These are phyloP conservation scores for Angomonas deanei DNA, from an alignment of 208 protist species.

Conservation along the genomic window DNA sequence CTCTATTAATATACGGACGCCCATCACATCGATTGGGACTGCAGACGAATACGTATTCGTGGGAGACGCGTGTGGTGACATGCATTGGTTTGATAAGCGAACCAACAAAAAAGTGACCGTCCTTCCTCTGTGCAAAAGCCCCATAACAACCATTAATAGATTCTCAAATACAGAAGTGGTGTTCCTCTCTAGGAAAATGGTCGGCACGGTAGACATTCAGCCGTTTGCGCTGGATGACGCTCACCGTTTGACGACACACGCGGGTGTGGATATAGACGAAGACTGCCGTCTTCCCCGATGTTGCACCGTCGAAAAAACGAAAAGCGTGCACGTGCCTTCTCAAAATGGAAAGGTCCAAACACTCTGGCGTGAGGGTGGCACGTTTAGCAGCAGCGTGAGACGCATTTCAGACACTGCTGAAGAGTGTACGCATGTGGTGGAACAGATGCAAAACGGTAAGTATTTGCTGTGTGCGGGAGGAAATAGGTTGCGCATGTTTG, in stretches of 20 bases:
- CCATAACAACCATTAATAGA: conserved; percentile 27
- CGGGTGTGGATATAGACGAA: conserved; percentile 28
- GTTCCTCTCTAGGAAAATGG: conserved; percentile 41
- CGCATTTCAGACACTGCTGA: too few species aligned
- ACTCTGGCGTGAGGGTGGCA: too few species aligned
- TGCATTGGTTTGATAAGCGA: conserved; percentile 65
- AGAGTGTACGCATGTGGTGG: too few species aligned
- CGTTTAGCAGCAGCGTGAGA: too few species aligned
- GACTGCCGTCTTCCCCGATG: background rate
- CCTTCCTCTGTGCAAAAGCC: conserved; percentile 23
- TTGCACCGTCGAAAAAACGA: background rate
- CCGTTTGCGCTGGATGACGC: conserved; percentile 58
- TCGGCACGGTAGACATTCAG: conserved; percentile 44
- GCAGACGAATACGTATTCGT: conserved; percentile 50
- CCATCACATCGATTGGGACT: conserved; percentile 42
- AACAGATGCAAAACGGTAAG: too few species aligned
- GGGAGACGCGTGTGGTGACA: conserved; percentile 53
- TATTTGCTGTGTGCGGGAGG: too few species aligned
- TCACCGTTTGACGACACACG: conserved; percentile 37
- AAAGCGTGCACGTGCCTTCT: too few species aligned
- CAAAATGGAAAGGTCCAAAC: too few species aligned
- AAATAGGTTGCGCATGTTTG: too few species aligned
- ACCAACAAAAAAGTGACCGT: conserved; percentile 22
- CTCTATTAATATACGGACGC: conserved; percentile 31
- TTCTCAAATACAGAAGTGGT: conserved; percentile 21